phyloP scores from a whole-genome alignment of 768 basidiomycete species.

The Brasilioporus rufonigricans region DNA sequence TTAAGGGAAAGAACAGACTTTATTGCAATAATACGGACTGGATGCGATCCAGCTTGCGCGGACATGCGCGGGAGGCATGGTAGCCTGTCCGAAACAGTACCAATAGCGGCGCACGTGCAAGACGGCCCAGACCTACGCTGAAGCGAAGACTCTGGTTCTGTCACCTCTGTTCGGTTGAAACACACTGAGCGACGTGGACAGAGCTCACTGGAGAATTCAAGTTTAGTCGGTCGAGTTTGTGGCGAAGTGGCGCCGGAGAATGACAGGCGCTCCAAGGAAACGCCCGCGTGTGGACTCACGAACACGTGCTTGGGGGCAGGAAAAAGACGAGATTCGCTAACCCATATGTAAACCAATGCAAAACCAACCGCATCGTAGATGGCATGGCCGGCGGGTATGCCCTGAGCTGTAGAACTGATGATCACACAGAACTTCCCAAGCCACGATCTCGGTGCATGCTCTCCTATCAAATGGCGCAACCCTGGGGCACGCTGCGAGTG shows the following conservation, averaged over 20 bases:
- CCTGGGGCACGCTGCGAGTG: conserved; percentile 5
- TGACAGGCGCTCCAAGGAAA: neutral
- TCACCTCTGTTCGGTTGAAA: neutral
- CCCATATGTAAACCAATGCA: neutral
- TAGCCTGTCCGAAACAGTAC: conserved; percentile 3
- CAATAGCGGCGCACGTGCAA: conserved; percentile 11
- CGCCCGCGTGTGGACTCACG: conserved; percentile 2
- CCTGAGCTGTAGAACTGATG: too few relatives aligned
- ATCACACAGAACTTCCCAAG: neutral
- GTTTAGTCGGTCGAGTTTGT: neutral
- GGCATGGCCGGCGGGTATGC: too few relatives aligned
- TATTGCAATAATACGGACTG: conserved; percentile 10
- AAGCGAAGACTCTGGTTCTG: neutral
- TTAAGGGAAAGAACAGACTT: conserved; percentile 23
- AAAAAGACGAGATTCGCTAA: neutral
- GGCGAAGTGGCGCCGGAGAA: neutral
- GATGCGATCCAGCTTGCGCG: conserved; percentile 18
- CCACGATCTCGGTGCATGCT: neutral
- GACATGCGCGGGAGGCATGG: conserved; percentile 29
- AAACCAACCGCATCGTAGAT: too few relatives aligned
- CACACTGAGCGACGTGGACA: neutral
- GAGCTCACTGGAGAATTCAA: neutral
- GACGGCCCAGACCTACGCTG: neutral
- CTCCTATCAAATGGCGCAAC: conserved; percentile 12
- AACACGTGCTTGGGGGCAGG: conserved; percentile 20